phyloP scores from a whole-genome alignment of 345 rosid genomes.

The Eucalyptus rudis region DNA sequence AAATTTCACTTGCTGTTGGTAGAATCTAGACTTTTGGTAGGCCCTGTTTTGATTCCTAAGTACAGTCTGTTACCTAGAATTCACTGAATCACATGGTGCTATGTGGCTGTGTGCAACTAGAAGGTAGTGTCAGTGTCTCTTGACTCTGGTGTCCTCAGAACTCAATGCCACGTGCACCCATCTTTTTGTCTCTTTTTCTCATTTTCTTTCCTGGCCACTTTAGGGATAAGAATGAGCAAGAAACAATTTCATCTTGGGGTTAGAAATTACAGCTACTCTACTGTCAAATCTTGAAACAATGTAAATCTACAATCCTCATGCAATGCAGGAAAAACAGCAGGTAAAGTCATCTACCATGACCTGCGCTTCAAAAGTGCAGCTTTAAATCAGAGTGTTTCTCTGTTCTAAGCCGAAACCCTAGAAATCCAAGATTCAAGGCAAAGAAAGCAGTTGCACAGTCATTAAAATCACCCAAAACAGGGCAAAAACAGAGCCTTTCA shows the following conservation, averaged over 20 bases:
- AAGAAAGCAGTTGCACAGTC: not conserved
- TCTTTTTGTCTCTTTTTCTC: not conserved
- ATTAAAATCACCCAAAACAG: not conserved
- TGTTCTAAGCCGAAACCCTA: not conserved
- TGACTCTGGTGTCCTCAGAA: not conserved
- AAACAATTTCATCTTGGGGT: not conserved
- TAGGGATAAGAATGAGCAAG: not conserved
- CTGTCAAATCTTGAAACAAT: not conserved
- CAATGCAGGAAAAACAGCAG: not conserved
- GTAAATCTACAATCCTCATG: not conserved
- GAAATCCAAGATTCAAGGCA: not conserved
- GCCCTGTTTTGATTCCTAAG: not conserved
- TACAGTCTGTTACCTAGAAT: not conserved
- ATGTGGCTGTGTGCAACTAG: not conserved
- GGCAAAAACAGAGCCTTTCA: not conserved
- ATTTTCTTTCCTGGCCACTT: not conserved
- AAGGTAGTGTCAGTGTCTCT: not conserved
- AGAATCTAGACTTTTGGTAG: not conserved
- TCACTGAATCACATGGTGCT: not conserved
- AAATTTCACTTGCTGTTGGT: not conserved
- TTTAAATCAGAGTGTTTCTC: not conserved
- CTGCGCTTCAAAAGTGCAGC: not conserved
- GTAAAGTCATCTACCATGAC: not conserved
- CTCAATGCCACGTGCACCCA: not conserved
- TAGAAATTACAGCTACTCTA: not conserved